A percentile compares a stretch with the other conserved stretches of the same genome.
Evolutionary conservation across 202 grass and related monocot genomes (phyloP).

Genomic region (Eragrostis tef): DNA sequence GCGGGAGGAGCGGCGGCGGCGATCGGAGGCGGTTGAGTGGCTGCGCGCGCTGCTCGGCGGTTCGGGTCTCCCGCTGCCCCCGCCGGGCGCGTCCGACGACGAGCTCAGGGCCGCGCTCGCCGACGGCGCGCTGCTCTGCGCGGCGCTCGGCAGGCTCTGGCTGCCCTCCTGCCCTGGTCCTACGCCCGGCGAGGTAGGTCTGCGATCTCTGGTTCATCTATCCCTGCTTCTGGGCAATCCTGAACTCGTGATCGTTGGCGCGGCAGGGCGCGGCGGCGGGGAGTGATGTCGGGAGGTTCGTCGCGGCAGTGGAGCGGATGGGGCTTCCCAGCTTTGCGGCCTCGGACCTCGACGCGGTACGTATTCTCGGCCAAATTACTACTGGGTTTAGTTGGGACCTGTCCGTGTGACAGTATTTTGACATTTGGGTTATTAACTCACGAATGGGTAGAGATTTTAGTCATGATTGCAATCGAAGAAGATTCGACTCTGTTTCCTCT

Average conservation of each 20-base stretch:
- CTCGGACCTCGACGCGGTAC: slow-evolving; percentile 55
- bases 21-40: slow-evolving; percentile 58
- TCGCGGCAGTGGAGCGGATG: slow-evolving; percentile 50
- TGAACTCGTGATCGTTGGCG: not conserved
- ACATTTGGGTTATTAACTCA: not conserved
- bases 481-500: slow-evolving; percentile 41
- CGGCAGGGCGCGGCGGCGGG: slow-evolving; percentile 39
- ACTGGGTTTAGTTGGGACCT: not conserved
- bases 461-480: not conserved
- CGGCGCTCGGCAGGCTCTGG: slow-evolving; percentile 34
- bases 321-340: slow-evolving; percentile 52
- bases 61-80: slow-evolving; percentile 38
- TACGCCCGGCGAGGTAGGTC: slow-evolving; percentile 24
- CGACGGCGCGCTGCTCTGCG: slow-evolving; percentile 53
- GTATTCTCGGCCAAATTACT: not conserved
- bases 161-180: not conserved
- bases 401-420: not conserved
- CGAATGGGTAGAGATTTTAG: not conserved
- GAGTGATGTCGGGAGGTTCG: slow-evolving; percentile 46
- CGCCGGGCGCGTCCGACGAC: slow-evolving; percentile 43
- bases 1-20: slow-evolving; percentile 19
- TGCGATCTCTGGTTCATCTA: not conserved
- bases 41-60: slow-evolving; percentile 42
- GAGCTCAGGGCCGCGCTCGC: slow-evolving; percentile 39
- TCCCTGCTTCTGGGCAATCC: not conserved